These are phyloP conservation scores for Boletus barrowsii DNA, from an alignment of 768 basidiomycete species.

Conservation along the genomic window DNA sequence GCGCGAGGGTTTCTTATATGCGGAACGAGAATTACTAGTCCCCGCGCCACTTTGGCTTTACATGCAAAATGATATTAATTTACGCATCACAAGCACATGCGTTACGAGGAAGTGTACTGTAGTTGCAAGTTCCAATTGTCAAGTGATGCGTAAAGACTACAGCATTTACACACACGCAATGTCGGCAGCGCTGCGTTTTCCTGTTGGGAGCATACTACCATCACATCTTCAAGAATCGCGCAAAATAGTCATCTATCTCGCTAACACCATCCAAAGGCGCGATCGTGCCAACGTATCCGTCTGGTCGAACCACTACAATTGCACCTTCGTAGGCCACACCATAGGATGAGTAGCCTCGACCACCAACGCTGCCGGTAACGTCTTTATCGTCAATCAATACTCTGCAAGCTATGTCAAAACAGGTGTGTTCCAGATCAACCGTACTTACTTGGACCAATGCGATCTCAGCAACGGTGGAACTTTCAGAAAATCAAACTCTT, in stretches of 20 bases:
- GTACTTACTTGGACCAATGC: constrained; percentile 43
- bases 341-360: constrained; percentile 54
- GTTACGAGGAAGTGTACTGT: no score
- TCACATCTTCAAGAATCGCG: constrained; percentile 34
- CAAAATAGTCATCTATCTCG: constrained; percentile 47
- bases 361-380: constrained; percentile 42
- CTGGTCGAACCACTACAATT: constrained; percentile 30
- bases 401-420: constrained; percentile 34
- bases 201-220: no score
- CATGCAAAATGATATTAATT: no score
- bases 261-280: constrained; percentile 42
- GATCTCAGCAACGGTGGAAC: constrained; percentile 33
- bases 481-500: constrained; percentile 29
- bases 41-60: no score
- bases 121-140: no score
- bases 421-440: neutral
- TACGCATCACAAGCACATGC: no score
- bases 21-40: no score
- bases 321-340: constrained; percentile 37
- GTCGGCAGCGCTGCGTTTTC: neutral
- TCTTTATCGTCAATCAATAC: constrained; percentile 59
- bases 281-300: constrained; percentile 60
- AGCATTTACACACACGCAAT: no score
- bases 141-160: no score
- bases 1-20: no score